These are phyloP conservation scores for Adansonia gregorii DNA, from an alignment of 441 rosid genomes.

Conservation along the genomic window DNA sequence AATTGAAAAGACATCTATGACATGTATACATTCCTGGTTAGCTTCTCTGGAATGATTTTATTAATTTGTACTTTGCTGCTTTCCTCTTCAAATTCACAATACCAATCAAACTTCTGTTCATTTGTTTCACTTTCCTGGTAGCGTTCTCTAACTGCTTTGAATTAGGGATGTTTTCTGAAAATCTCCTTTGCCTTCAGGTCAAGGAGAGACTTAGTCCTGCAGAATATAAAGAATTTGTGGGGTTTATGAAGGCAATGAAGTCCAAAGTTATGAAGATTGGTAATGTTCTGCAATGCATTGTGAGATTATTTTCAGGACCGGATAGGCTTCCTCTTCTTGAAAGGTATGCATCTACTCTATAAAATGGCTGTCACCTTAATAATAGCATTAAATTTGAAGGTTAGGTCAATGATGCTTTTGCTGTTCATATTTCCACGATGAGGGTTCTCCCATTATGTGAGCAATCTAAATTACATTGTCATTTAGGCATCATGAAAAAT, in stretches of 20 bases:
- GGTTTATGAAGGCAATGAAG: conserved; percentile 84
- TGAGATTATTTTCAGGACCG: conserved; percentile 64
- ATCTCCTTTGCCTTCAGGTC: conserved; percentile 53
- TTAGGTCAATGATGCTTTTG: background rate
- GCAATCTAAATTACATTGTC: background rate
- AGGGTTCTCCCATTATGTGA: background rate
- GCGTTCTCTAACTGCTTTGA: background rate
- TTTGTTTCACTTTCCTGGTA: background rate
- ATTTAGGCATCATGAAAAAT: background rate
- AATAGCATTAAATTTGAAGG: background rate
- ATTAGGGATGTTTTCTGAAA: background rate
- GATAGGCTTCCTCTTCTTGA: conserved; percentile 73
- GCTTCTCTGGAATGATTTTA: background rate
- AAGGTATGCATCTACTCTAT: conserved; percentile 49
- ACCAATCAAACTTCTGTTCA: background rate
- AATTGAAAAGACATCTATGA: background rate
- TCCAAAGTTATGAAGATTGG: conserved; percentile 68
- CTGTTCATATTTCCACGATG: background rate
- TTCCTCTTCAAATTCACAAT: conserved; percentile 10
- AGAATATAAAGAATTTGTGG: conserved; percentile 85
- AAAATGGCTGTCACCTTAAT: background rate
- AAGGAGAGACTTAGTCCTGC: conserved; percentile 70
- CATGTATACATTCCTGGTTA: background rate
- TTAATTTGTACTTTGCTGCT: background rate
- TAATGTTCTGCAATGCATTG: conserved; percentile 65